Evolutionary conservation across 208 protist genomes (phyloP), one percentile per base, ranked within the genome.

Genomic region (Histomonas meleagridis): DNA sequence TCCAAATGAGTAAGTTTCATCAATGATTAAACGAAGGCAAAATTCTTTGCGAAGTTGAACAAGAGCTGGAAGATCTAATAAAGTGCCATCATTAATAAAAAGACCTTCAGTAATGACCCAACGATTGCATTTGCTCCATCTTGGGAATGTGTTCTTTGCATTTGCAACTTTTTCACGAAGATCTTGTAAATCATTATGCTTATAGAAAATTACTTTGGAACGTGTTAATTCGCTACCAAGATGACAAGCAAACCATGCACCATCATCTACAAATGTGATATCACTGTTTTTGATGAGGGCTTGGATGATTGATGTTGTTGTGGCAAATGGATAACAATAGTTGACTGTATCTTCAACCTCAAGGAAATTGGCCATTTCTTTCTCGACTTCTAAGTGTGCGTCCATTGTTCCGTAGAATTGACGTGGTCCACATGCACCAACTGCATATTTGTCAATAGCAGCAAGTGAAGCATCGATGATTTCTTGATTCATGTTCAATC

Each of bases 21-120:
- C 98, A 18, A 99, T 93, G 1, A 99, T 96, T 40, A 98, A 91
- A 76, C 96, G 95, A 94, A 97, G 98, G 90, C 97, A 96, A 94
- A 97, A 98, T 92, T 95, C 95, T 28, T 96, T 92, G 92, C 97
- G 97, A n/a, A 99, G 95, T 91, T 92, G 93, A 23, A 98, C 78
- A 76, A 98, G 96, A 90, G 96, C 91, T 16, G 95, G 94, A 49
- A 98, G 94, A n/a, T 95, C 93, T 91, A 94, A 95, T 5, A 95
- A 91, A 14, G 93, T 91, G 23, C 90, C 90, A 62, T 92, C 40
- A 91, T 96, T 96, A 38, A 93, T 92, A 93, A 98, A 99, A 53
- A 99, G 53, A 46, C 97, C 97, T 93, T 99, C 97, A 21, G 96
- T 96, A 32, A 98, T 95, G 40, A 99, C 95, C 92, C 97, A 97